Conservation (phyloP, 2,329 filamentous ascomycete genomes). For the Fusarium burgessii region DNA sequence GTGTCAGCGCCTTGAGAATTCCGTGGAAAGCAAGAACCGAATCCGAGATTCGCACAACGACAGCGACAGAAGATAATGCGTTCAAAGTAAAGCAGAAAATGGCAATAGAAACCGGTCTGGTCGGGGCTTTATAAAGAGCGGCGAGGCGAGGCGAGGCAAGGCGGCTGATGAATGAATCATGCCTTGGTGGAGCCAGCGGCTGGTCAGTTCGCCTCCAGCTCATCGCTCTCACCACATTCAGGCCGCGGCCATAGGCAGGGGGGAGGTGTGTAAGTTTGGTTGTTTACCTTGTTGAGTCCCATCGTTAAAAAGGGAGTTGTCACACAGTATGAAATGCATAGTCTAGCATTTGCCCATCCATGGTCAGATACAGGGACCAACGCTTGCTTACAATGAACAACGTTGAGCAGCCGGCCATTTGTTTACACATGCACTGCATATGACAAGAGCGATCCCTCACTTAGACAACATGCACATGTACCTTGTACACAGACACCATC, state of each 20-base stretch:
- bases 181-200: constrained; percentile 43
- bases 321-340: constrained; percentile 38
- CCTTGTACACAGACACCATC: neutral
- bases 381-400: constrained; percentile 26
- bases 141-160: constrained; percentile 32
- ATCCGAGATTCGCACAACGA: constrained; percentile 33
- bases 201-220: constrained; percentile 46
- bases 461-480: neutral
- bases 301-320: constrained; percentile 19
- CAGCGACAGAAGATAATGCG: constrained; percentile 29
- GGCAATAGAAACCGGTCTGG: constrained; percentile 15
- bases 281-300: constrained; percentile 23
- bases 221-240: constrained; percentile 35
- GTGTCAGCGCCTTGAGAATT: constrained; percentile 33
- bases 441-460: constrained; percentile 19
- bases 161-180: constrained; percentile 50
- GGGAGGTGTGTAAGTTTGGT: constrained; percentile 21
- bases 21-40: constrained; percentile 27
- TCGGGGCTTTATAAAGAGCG: constrained; percentile 44
- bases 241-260: constrained; percentile 26
- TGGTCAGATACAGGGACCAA: constrained; percentile 26
- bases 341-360: neutral
- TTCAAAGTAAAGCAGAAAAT: constrained; percentile 12
- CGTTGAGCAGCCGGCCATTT: constrained; percentile 15
- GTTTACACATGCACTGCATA: constrained; percentile 30